These are phyloP conservation scores for Laburnicola sp. DNA, from an alignment of 2,329 filamentous ascomycete genomes.

Conservation along the genomic window DNA sequence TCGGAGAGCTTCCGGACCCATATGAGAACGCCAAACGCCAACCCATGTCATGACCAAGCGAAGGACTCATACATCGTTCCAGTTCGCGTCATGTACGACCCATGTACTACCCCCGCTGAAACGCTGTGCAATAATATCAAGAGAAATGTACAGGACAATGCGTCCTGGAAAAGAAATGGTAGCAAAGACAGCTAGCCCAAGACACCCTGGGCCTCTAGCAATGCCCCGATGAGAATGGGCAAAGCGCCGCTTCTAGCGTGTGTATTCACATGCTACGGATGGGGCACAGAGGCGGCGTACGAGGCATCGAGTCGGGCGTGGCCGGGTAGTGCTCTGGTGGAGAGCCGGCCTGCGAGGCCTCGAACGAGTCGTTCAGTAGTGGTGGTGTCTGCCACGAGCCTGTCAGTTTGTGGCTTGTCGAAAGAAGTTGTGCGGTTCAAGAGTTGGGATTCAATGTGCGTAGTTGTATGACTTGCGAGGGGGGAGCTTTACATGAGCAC, in stretches of 20 bases:
- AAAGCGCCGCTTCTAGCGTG: background rate
- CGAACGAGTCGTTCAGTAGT: slow-evolving; percentile 69
- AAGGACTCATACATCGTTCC: slow-evolving; percentile 27
- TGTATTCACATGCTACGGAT: slow-evolving; percentile 28
- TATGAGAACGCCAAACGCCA: slow-evolving; percentile 31
- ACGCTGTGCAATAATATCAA: slow-evolving; percentile 40
- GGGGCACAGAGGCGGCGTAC: slow-evolving; percentile 60
- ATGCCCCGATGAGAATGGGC: background rate
- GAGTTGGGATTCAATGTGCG: slow-evolving; percentile 38
- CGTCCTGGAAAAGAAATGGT: slow-evolving; percentile 18
- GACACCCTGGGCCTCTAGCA: background rate
- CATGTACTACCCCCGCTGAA: slow-evolving; percentile 34
- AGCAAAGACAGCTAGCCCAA: slow-evolving; percentile 6
- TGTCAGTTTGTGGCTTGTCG: slow-evolving; percentile 43
- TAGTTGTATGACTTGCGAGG: slow-evolving; percentile 43
- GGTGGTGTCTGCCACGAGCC: slow-evolving; percentile 67
- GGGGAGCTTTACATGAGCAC: slow-evolving; percentile 73
- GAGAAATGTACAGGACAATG: slow-evolving; percentile 31
- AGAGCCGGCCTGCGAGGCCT: slow-evolving; percentile 59
- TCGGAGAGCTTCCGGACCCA: slow-evolving; percentile 7
- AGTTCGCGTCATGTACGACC: slow-evolving; percentile 22
- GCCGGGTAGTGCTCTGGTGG: slow-evolving; percentile 56
- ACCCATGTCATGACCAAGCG: slow-evolving; percentile 33
- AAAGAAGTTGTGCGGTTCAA: slow-evolving; percentile 28
- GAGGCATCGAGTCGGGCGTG: slow-evolving; percentile 74